These are phyloP conservation scores for Cercis canadensis DNA, from an alignment of 306 rosid genomes.

Conservation along the genomic window DNA sequence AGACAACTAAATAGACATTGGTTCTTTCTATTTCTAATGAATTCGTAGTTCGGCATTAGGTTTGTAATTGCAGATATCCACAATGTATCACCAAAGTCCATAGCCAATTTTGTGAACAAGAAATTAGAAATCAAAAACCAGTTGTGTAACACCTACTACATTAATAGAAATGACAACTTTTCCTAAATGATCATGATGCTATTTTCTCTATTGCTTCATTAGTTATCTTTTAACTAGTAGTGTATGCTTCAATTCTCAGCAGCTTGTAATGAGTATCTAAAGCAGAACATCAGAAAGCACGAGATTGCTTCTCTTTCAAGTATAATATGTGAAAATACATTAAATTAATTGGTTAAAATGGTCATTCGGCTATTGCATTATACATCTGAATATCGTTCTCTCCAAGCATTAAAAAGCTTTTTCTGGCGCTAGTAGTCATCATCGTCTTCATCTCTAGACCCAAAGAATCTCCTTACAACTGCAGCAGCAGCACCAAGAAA, in stretches of 20 bases:
- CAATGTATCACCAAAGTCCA: background rate
- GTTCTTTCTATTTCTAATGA: no score
- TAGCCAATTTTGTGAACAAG: no score
- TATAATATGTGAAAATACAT: constrained; percentile 25
- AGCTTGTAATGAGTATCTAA: background rate
- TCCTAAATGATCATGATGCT: constrained; percentile 3
- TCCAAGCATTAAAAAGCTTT: background rate
- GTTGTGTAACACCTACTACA: background rate
- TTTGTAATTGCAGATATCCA: no score
- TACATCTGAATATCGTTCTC: constrained; percentile 2
- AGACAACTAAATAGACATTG: no score
- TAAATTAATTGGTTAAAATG: constrained; percentile 6
- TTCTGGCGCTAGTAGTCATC: constrained; percentile 41
- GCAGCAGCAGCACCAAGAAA: constrained; percentile 86
- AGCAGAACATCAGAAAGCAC: background rate
- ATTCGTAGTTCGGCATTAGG: no score
- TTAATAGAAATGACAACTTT: background rate
- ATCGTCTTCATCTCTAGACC: constrained; percentile 67
- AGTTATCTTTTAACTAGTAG: background rate
- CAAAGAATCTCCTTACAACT: constrained; percentile 65
- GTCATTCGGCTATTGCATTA: constrained; percentile 1
- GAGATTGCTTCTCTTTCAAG: constrained; percentile 22
- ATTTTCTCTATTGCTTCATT: constrained; percentile 10
- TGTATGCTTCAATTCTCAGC: background rate
- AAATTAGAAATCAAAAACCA: background rate